Percentiles rank a stretch among this genome's conserved stretches.
phyloP scores from a whole-genome alignment of 352 stramenopile genomes.

The Globisporangium nunn region DNA sequence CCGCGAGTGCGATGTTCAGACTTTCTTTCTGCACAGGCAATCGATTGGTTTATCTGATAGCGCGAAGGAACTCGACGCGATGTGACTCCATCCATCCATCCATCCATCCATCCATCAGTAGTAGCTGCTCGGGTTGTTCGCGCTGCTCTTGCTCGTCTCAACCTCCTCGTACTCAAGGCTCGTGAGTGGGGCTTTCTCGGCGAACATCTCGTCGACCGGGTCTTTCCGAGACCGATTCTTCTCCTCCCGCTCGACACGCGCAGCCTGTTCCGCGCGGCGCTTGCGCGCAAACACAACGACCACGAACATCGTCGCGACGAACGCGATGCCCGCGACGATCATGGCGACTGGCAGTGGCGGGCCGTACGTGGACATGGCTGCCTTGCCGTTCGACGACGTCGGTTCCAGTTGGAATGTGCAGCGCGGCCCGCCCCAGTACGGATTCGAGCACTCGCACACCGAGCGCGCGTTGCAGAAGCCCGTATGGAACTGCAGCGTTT shows the following conservation, averaged over 20 bases:
- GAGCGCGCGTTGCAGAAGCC: constrained; percentile 37
- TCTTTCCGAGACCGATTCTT: constrained; percentile 31
- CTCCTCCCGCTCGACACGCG: constrained; percentile 25
- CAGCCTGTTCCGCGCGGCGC: constrained; percentile 20
- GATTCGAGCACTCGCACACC: constrained; percentile 46
- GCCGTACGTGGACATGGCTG: constrained; percentile 16
- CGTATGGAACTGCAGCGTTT: constrained; percentile 36
- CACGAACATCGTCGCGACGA: constrained; percentile 34
- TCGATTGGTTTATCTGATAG: no score
- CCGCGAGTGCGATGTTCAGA: background rate
- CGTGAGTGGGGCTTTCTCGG: constrained; percentile 17
- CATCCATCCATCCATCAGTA: constrained; percentile 1
- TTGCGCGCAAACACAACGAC: constrained; percentile 33
- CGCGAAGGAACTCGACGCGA: background rate
- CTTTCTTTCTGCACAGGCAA: background rate
- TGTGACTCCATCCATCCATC: background rate
- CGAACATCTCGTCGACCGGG: constrained; percentile 19
- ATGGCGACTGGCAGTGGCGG: constrained; percentile 25
- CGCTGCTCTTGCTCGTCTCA: constrained; percentile 19
- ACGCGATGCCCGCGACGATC: constrained; percentile 15
- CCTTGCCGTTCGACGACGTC: constrained; percentile 6
- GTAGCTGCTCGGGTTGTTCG: constrained; percentile 25
- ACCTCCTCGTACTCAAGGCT: constrained; percentile 19
- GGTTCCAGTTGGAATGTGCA: constrained; percentile 47
- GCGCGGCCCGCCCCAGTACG: constrained; percentile 55